phyloP scores from a whole-genome alignment of 768 basidiomycete genomes.

The Cantharellus anzutake region DNA sequence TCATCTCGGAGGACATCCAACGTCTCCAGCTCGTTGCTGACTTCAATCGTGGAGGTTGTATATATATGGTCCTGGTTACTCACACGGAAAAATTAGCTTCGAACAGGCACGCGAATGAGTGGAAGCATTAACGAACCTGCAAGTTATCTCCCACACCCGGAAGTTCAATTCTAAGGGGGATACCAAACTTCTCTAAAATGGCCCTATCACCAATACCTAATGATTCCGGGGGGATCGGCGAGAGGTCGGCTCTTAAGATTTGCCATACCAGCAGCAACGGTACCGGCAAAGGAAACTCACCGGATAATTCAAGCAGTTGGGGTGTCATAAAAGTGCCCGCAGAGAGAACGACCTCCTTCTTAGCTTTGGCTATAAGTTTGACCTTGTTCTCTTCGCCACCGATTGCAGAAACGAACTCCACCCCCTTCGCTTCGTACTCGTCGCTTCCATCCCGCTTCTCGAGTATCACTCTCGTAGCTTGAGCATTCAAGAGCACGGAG shows the following conservation, averaged over 20 bases:
- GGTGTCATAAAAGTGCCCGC: slow-evolving; percentile 13
- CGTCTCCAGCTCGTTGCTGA: slow-evolving; percentile 3
- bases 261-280: neutral
- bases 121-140: slow-evolving; percentile 14
- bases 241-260: neutral
- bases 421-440: slow-evolving; percentile 19
- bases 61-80: slow-evolving; percentile 5
- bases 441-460: slow-evolving; percentile 7
- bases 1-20: slow-evolving; percentile 5
- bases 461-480: slow-evolving; percentile 22
- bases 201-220: slow-evolving; percentile 20
- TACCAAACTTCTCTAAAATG: slow-evolving; percentile 15
- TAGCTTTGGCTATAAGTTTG: slow-evolving; percentile 11
- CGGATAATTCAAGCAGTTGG: neutral
- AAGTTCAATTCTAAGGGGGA: slow-evolving; percentile 20
- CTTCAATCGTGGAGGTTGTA: slow-evolving; percentile 3
- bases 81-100: neutral
- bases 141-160: slow-evolving; percentile 27
- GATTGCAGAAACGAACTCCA: slow-evolving; percentile 16
- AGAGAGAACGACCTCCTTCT: slow-evolving; percentile 24
- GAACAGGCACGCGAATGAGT: neutral
- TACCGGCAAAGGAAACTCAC: neutral
- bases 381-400: slow-evolving; percentile 15
- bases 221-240: neutral
- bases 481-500: slow-evolving; percentile 23